phyloP scores from a whole-genome alignment of 257 asterid genomes.

The Thymus quinquecostatus region DNA sequence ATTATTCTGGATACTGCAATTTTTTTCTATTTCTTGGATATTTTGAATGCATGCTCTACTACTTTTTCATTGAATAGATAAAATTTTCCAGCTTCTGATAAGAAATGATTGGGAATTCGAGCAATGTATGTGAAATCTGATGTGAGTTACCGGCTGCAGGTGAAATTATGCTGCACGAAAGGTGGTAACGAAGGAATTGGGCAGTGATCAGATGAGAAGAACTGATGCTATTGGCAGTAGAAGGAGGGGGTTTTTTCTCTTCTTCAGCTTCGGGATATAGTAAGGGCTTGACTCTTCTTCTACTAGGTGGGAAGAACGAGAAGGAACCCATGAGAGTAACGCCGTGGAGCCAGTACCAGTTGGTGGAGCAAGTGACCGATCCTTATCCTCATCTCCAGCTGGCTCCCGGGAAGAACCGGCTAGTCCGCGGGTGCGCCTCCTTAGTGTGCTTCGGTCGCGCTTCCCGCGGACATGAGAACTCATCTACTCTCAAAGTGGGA shows the following conservation, averaged over 20 bases:
- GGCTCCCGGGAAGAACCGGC: slow-evolving; percentile 76
- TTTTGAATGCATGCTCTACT: too few relatives aligned
- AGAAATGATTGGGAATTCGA: neutral
- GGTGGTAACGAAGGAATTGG: slow-evolving; percentile 33
- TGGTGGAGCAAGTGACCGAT: slow-evolving; percentile 90
- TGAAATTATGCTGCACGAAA: slow-evolving; percentile 20
- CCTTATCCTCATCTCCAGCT: slow-evolving; percentile 87
- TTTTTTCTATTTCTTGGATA: neutral
- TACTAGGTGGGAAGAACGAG: slow-evolving; percentile 79
- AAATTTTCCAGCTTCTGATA: neutral
- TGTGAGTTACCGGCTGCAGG: slow-evolving; percentile 35
- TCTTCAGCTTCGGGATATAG: slow-evolving; percentile 98
- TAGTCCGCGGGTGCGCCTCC: slow-evolving; percentile 82
- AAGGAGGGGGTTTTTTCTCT: slow-evolving; percentile 99
- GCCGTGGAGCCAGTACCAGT: slow-evolving; percentile 99
- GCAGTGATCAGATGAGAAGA: slow-evolving; percentile 76
- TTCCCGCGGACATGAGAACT: slow-evolving; percentile 66
- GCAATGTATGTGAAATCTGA: neutral
- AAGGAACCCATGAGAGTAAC: slow-evolving; percentile 97
- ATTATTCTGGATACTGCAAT: neutral
- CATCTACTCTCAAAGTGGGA: slow-evolving; percentile 73
- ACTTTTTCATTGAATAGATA: neutral
- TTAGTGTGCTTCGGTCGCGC: slow-evolving; percentile 85
- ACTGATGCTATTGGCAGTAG: slow-evolving; percentile 97
- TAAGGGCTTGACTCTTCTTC: slow-evolving; percentile 88